Conservation (phyloP, 148 eudicot genomes). For the Dianthus caryophyllus region DNA sequence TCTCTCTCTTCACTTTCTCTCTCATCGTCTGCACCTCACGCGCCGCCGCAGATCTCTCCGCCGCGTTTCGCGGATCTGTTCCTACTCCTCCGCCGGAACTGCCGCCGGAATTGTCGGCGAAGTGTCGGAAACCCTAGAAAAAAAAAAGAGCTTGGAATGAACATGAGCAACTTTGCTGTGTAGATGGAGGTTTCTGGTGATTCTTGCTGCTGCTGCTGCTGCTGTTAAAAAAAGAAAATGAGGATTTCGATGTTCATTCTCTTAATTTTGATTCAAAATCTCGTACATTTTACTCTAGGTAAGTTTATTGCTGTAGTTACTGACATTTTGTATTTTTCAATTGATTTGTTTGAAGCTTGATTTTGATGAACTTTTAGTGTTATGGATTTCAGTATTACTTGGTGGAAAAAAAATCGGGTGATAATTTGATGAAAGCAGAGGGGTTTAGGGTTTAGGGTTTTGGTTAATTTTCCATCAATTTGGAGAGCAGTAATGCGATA, state of each 20-base stretch:
- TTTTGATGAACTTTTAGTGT: too few relatives aligned
- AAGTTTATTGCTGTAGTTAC: too few relatives aligned
- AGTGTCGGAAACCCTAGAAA: conserved; percentile 5
- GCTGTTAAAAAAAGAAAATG: conserved; percentile 19
- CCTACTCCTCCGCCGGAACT: background rate
- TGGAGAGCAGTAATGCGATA: too few relatives aligned
- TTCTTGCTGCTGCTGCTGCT: too few relatives aligned
- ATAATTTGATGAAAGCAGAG: too few relatives aligned
- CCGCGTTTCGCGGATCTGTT: conserved; percentile 19
- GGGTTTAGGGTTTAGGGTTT: too few relatives aligned
- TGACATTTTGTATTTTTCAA: too few relatives aligned
- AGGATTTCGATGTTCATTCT: conserved; percentile 17
- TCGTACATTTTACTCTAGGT: conserved; percentile 15
- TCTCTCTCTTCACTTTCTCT: background rate
- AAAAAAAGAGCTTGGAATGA: background rate
- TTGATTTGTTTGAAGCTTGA: too few relatives aligned
- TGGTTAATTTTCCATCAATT: too few relatives aligned
- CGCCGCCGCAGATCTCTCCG: conserved; percentile 17
- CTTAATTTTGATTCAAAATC: background rate
- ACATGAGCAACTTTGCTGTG: background rate
- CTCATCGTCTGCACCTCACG: background rate
- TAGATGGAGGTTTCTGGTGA: background rate
- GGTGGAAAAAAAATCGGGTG: too few relatives aligned
- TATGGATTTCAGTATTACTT: too few relatives aligned
- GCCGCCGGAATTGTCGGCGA: conserved; percentile 1